phyloP scores from a whole-genome alignment of 2,329 filamentous ascomycete genomes.

The Cladophialophora bantiana region DNA sequence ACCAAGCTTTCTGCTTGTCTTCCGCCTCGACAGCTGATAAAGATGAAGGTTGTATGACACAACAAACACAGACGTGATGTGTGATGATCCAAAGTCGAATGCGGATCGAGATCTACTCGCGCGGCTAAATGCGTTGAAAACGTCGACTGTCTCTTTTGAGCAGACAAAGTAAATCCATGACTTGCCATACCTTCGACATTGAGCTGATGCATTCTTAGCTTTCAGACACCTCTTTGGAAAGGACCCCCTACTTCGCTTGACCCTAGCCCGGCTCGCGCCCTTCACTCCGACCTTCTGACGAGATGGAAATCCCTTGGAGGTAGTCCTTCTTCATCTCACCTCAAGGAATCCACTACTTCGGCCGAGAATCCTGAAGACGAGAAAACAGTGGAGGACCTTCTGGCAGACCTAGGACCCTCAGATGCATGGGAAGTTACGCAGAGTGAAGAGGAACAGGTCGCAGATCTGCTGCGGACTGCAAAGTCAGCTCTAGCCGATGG shows the following conservation, averaged over 20 bases:
- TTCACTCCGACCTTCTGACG: constrained; percentile 36
- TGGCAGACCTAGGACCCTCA: constrained; percentile 44
- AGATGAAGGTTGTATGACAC: constrained; percentile 20
- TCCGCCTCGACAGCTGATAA: not conserved
- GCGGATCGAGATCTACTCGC: constrained; percentile 44
- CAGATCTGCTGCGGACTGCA: constrained; percentile 41
- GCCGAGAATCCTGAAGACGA: constrained; percentile 37
- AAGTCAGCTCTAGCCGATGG: constrained; percentile 33
- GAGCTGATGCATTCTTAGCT: constrained; percentile 30
- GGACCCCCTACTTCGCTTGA: constrained; percentile 18
- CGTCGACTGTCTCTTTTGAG: constrained; percentile 45
- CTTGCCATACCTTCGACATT: constrained; percentile 1
- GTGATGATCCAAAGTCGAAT: constrained; percentile 30
- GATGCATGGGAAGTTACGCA: constrained; percentile 40
- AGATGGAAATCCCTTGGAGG: constrained; percentile 39
- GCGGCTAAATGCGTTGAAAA: constrained; percentile 46
- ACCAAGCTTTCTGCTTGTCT: not conserved
- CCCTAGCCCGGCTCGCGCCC: constrained; percentile 33
- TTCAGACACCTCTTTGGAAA: constrained; percentile 18
- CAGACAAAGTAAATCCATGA: constrained; percentile 38
- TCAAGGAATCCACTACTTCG: constrained; percentile 3
- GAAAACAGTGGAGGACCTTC: constrained; percentile 44
- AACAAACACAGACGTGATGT: constrained; percentile 33
- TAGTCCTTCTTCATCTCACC: constrained; percentile 11
- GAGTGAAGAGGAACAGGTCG: constrained; percentile 40